Percentiles rank a stretch among this genome's conserved stretches.
phyloP scores from a whole-genome alignment of 164 flowering plant species.

The Tetracentron sinense region DNA sequence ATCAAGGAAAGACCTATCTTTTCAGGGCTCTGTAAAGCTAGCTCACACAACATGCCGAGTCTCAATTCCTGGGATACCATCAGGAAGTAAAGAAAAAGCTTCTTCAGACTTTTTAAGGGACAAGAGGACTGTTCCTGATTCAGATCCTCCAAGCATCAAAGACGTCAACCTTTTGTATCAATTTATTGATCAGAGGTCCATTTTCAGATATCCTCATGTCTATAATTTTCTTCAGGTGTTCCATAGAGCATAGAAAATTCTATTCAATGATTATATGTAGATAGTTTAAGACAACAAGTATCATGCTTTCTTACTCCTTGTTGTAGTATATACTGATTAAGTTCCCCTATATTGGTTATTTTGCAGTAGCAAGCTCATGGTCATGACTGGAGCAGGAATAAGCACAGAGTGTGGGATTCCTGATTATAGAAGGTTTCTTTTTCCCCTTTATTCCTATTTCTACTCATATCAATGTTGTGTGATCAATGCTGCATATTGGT shows the following conservation, averaged over 20 bases:
- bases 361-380: constrained; percentile 73
- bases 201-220: constrained; percentile 2
- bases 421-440: constrained; percentile 80
- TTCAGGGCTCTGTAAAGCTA: constrained; percentile 31
- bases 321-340: not conserved
- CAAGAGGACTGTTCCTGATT: constrained; percentile 63
- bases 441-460: not conserved
- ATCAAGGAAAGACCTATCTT: constrained; percentile 15
- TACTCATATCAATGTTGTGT: not conserved
- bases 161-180: constrained; percentile 60
- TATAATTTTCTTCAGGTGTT: not conserved
- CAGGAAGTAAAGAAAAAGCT: constrained; percentile 28
- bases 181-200: constrained; percentile 60
- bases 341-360: not conserved
- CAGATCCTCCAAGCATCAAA: constrained; percentile 66
- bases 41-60: constrained; percentile 45
- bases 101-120: constrained; percentile 38
- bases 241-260: not conserved
- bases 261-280: not conserved
- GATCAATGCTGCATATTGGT: not conserved
- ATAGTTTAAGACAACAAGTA: not conserved
- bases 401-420: constrained; percentile 98
- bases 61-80: constrained; percentile 38
- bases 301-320: not conserved
- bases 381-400: constrained; percentile 92